Evolutionary conservation across 2,329 filamentous ascomycete species (phyloP).

Genomic region (Coniochaeta sp.): DNA sequence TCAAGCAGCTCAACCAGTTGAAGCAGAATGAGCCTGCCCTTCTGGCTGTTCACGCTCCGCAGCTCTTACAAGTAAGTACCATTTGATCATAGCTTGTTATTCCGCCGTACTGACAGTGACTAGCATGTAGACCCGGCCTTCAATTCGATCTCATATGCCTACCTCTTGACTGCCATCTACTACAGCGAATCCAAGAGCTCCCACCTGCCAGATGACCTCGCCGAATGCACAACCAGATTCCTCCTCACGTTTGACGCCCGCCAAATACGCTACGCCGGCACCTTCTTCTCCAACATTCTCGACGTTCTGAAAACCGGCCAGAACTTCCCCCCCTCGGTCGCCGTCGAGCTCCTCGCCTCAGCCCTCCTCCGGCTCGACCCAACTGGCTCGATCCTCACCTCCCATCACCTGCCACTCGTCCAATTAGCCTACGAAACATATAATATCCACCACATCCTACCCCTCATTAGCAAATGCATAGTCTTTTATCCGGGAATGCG

Average conservation of each 20-base stretch:
- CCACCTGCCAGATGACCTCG: constrained; percentile 21
- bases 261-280: constrained; percentile 45
- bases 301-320: constrained; percentile 26
- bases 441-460: constrained; percentile 45
- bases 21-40: constrained; percentile 22
- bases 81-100: background rate
- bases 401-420: constrained; percentile 50
- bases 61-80: constrained; percentile 32
- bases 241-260: constrained; percentile 39
- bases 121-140: constrained; percentile 38
- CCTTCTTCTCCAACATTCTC: constrained; percentile 35
- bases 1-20: constrained; percentile 28
- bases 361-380: constrained; percentile 63
- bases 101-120: background rate
- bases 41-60: constrained; percentile 24
- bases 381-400: constrained; percentile 57
- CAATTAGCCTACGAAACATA: constrained; percentile 51
- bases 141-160: constrained; percentile 45
- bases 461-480: constrained; percentile 57
- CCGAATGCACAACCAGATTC: constrained; percentile 37
- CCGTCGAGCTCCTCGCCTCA: constrained; percentile 14
- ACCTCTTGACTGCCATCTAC: constrained; percentile 33
- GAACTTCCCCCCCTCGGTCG: background rate
- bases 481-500: constrained; percentile 53
- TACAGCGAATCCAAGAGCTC: constrained; percentile 12